A percentile compares a stretch with the other conserved stretches of the same genome.
phyloP scores from a whole-genome alignment of 129 eudicot species.

The Solidago caesia region DNA sequence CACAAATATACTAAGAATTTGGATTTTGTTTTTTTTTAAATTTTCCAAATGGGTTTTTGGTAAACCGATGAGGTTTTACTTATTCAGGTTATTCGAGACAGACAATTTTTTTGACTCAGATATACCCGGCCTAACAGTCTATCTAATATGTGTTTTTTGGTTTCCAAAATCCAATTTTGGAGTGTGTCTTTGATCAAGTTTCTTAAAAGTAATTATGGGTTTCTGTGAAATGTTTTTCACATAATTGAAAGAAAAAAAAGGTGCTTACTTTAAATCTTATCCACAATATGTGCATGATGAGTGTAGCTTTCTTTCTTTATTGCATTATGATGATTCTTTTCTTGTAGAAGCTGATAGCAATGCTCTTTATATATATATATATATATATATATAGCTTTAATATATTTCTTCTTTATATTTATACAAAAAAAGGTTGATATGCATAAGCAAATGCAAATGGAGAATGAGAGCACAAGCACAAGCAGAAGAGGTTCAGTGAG shows the following conservation, averaged over 20 bases:
- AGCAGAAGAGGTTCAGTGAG: conserved; percentile 50
- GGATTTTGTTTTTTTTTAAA: background rate
- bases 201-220: conserved; percentile 18
- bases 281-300: conserved; percentile 36
- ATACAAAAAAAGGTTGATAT: conserved; percentile 37
- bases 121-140: too few species aligned
- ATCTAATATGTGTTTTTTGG: too few species aligned
- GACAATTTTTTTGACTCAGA: too few species aligned
- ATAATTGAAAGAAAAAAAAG: conserved; percentile 33
- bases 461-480: conserved; percentile 45
- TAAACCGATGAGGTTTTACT: too few species aligned
- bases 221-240: conserved; percentile 23
- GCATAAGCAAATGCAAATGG: conserved; percentile 51
- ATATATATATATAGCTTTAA: too few species aligned
- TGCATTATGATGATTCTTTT: conserved; percentile 39
- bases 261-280: conserved; percentile 40
- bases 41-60: conserved; percentile 7
- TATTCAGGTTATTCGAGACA: too few species aligned
- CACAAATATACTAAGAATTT: background rate
- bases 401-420: conserved; percentile 29
- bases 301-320: conserved; percentile 27
- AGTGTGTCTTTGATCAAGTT: conserved; percentile 10
- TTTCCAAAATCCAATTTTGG: background rate
- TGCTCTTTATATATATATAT: conserved; percentile 29
- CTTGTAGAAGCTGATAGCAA: conserved; percentile 45